These are phyloP conservation scores for Diaporthe destruens DNA, from an alignment of 2,329 filamentous ascomycete species.

Conservation along the genomic window DNA sequence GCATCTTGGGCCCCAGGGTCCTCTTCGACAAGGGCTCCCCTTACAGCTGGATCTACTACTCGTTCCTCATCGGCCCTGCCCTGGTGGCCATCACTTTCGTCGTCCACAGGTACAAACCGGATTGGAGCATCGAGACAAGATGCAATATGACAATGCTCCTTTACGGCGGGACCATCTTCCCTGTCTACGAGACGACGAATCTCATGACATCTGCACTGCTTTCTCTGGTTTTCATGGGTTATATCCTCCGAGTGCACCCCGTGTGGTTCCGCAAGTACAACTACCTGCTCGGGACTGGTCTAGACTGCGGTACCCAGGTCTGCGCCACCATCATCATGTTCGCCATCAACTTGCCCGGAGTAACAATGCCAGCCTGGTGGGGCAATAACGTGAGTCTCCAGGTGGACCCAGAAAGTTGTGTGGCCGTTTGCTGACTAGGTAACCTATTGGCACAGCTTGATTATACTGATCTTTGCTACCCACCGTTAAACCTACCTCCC, in stretches of 20 bases:
- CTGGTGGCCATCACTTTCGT: slow-evolving; percentile 45
- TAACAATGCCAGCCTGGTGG: slow-evolving; percentile 49
- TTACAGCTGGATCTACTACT: slow-evolving; percentile 49
- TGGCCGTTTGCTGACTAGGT: slow-evolving; percentile 1
- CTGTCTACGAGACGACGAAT: slow-evolving; percentile 49
- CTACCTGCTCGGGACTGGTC: slow-evolving; percentile 56
- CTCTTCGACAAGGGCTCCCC: slow-evolving; percentile 46
- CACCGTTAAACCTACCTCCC: slow-evolving; percentile 44
- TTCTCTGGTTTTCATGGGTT: slow-evolving; percentile 50
- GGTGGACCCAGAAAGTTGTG: too few relatives aligned
- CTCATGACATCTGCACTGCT: slow-evolving; percentile 47
- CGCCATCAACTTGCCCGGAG: slow-evolving; percentile 47
- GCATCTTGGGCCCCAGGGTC: slow-evolving; percentile 51
- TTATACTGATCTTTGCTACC: slow-evolving; percentile 47
- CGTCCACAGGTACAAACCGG: slow-evolving; percentile 47
- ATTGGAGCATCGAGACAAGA: slow-evolving; percentile 48
- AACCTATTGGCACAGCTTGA: background rate
- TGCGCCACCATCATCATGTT: slow-evolving; percentile 49
- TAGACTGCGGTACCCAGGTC: slow-evolving; percentile 52
- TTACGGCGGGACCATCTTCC: slow-evolving; percentile 46
- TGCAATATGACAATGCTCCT: slow-evolving; percentile 49
- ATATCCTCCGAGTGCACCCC: slow-evolving; percentile 47
- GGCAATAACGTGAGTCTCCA: slow-evolving; percentile 45
- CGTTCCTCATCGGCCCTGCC: slow-evolving; percentile 48
- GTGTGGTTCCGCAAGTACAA: slow-evolving; percentile 59